phyloP scores from a whole-genome alignment of 345 rosid species.

The Raphanus sativus region DNA sequence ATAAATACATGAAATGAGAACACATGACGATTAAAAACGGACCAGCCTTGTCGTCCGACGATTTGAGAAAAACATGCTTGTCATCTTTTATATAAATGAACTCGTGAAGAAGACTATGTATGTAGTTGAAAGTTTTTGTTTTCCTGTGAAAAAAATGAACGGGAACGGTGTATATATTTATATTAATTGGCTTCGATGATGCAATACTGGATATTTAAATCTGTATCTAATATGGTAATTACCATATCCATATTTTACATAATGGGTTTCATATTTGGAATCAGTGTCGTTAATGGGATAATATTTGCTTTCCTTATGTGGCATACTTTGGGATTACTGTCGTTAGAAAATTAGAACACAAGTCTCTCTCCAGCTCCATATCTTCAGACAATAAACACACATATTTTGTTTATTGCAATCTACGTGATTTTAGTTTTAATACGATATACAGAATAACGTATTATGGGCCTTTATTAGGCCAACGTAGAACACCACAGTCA shows the following conservation, averaged over 20 bases:
- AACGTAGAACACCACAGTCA: neutral
- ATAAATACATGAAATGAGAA: neutral
- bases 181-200: neutral
- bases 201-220: neutral
- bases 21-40: slow-evolving; percentile 14
- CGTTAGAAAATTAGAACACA: slow-evolving; percentile 7
- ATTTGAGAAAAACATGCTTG: slow-evolving; percentile 25
- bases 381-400: slow-evolving; percentile 16
- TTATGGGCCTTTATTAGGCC: neutral
- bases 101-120: neutral
- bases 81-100: neutral
- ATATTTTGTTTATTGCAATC: neutral
- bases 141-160: neutral
- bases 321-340: neutral
- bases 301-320: slow-evolving; percentile 15
- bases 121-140: neutral
- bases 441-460: neutral
- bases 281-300: neutral
- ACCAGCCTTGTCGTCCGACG: slow-evolving; percentile 29
- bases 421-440: neutral
- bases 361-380: neutral
- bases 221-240: neutral
- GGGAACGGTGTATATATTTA: slow-evolving; percentile 17
- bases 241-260: slow-evolving; percentile 1
- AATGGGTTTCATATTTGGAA: neutral